A percentile compares a stretch with the other conserved stretches of the same genome.
Conservation (phyloP, 2,329 filamentous ascomycete genomes). For the Penicillium sp. region DNA sequence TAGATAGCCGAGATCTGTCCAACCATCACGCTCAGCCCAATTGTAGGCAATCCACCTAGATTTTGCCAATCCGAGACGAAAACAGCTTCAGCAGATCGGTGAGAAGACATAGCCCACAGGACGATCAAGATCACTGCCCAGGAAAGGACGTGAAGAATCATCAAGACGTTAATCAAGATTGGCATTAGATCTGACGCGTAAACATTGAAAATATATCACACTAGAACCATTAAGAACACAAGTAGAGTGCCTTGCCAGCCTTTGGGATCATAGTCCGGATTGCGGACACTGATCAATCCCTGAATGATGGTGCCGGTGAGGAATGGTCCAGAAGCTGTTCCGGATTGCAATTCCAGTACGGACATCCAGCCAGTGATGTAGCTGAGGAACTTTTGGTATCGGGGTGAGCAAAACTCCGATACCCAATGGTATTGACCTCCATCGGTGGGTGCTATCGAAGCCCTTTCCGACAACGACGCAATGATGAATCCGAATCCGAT, state of each 20-base stretch:
- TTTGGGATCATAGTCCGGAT: slow-evolving; percentile 24
- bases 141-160: slow-evolving; percentile 38
- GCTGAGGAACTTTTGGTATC: slow-evolving; percentile 52
- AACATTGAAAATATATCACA: slow-evolving; percentile 52
- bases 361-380: slow-evolving; percentile 55
- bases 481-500: slow-evolving; percentile 67
- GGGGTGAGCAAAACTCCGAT: slow-evolving; percentile 43
- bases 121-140: slow-evolving; percentile 34
- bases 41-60: slow-evolving; percentile 36
- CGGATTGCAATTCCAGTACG: slow-evolving; percentile 51
- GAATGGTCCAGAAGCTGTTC: slow-evolving; percentile 45
- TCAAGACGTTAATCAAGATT: slow-evolving; percentile 34
- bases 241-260: slow-evolving; percentile 47
- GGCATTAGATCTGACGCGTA: slow-evolving; percentile 34
- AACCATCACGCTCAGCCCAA: slow-evolving; percentile 35
- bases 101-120: slow-evolving; percentile 32
- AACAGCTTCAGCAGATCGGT: slow-evolving; percentile 24
- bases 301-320: slow-evolving; percentile 36
- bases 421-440: slow-evolving; percentile 50
- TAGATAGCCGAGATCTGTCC: slow-evolving; percentile 35
- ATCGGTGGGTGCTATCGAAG: slow-evolving; percentile 51
- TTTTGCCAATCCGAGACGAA: slow-evolving; percentile 35
- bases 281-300: slow-evolving; percentile 32
- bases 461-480: slow-evolving; percentile 62
- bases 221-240: slow-evolving; percentile 47